Percentiles rank a stretch among this genome's conserved stretches.
Conservation (phyloP, 2,329 filamentous ascomycete genomes). For the Geosmithia putterillii region DNA sequence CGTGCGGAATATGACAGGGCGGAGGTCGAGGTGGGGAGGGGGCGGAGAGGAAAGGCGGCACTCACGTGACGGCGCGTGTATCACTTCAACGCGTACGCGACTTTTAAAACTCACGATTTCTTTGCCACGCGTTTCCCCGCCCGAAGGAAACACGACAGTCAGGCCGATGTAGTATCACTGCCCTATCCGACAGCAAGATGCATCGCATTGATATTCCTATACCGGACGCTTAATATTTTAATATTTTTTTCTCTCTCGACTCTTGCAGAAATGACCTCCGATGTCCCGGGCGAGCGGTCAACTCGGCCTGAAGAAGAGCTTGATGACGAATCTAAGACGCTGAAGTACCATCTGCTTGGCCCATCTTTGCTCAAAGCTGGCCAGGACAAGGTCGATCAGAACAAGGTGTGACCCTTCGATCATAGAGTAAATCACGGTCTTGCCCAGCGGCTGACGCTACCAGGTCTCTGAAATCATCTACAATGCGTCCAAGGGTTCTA, state of each 20-base stretch:
- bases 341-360: slow-evolving; percentile 84
- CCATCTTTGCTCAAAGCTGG: slow-evolving; percentile 90
- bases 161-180: background rate
- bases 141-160: background rate
- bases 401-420: slow-evolving; percentile 42
- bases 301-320: background rate
- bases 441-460: background rate
- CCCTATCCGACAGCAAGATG: background rate
- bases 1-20: background rate
- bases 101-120: background rate
- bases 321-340: slow-evolving; percentile 35
- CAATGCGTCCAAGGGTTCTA: slow-evolving; percentile 89
- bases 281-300: background rate
- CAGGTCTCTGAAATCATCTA: slow-evolving; percentile 93
- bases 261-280: background rate
- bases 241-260: background rate
- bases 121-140: background rate
- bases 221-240: background rate
- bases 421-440: too few relatives aligned
- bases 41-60: background rate
- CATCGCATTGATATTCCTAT: background rate
- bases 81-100: background rate
- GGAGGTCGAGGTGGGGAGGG: too few relatives aligned
- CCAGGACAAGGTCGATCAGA: slow-evolving; percentile 86
- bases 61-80: background rate